Conservation (phyloP, 2,329 filamentous ascomycete genomes). For the Aspergillus transmontanensis region DNA sequence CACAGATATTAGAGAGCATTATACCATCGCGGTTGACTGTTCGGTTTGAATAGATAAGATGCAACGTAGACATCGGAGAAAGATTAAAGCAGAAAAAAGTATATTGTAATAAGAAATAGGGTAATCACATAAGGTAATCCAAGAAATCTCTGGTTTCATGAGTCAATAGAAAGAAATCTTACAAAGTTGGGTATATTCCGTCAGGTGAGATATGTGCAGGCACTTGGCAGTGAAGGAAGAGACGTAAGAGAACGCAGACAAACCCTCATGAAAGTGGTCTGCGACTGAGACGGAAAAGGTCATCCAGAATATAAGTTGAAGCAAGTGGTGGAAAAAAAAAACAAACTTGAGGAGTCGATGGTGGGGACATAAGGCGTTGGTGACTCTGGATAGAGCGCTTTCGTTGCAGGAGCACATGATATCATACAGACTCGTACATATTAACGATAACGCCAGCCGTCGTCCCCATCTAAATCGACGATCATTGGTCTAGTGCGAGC, state of each 20-base stretch:
- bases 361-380: slow-evolving; percentile 3
- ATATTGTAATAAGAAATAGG: slow-evolving; percentile 10
- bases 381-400: slow-evolving; percentile 13
- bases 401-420: slow-evolving; percentile 24
- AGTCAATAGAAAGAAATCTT: slow-evolving; percentile 1
- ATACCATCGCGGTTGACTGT: neutral
- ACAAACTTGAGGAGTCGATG: neutral
- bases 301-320: slow-evolving; percentile 4
- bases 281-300: neutral
- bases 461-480: slow-evolving; percentile 4
- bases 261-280: slow-evolving; percentile 1
- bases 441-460: slow-evolving; percentile 13
- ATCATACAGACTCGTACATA: slow-evolving; percentile 17
- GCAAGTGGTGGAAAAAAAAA: slow-evolving; percentile 1
- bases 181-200: slow-evolving; percentile 15
- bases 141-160: slow-evolving; percentile 3
- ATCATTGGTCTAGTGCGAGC: neutral
- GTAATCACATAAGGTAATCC: slow-evolving; percentile 13
- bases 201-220: slow-evolving; percentile 6
- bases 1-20: neutral
- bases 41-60: slow-evolving; percentile 2
- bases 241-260: neutral
- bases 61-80: neutral
- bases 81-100: neutral
- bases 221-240: slow-evolving; percentile 6